Evolutionary conservation across 208 protist genomes (phyloP).

Genomic region (Leishmania braziliensis): DNA sequence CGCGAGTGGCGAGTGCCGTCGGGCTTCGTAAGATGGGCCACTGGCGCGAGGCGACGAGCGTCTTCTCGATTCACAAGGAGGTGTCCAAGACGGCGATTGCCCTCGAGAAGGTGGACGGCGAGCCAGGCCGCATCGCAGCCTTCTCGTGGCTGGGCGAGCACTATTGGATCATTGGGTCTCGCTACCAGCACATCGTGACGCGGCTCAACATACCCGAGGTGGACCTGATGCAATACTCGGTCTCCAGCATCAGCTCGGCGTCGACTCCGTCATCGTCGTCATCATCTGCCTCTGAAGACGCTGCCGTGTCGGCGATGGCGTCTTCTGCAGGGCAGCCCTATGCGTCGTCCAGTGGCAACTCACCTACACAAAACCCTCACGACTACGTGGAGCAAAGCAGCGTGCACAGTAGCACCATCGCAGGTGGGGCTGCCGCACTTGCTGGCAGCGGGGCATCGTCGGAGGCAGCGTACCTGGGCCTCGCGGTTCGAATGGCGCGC

Average conservation of each 20-base stretch:
- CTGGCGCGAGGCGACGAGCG: constrained; percentile 52
- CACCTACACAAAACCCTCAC: background rate
- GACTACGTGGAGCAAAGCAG: constrained; percentile 11
- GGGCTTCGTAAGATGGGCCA: constrained; percentile 78
- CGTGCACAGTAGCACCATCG: constrained; percentile 10
- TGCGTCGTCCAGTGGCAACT: background rate
- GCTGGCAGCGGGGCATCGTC: constrained; percentile 5
- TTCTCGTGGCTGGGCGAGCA: constrained; percentile 41
- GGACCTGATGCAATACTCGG: constrained; percentile 53
- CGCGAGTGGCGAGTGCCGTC: constrained; percentile 35
- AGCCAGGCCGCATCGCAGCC: constrained; percentile 63
- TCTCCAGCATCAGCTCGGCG: background rate
- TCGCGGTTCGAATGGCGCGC: constrained; percentile 52
- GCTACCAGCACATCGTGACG: constrained; percentile 60
- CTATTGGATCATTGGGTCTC: constrained; percentile 78
- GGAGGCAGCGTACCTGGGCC: constrained; percentile 16
- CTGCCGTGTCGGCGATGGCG: background rate
- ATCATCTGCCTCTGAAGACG: background rate
- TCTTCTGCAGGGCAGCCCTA: background rate
- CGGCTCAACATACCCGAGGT: constrained; percentile 67
- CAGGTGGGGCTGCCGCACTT: constrained; percentile 2
- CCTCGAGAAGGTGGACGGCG: constrained; percentile 75
- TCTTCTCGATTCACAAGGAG: constrained; percentile 39
- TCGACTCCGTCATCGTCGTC: constrained; percentile 6
- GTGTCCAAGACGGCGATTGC: constrained; percentile 36